phyloP scores from a whole-genome alignment of 202 grass and related monocot genomes.

The Schoenoplectus triqueter region DNA sequence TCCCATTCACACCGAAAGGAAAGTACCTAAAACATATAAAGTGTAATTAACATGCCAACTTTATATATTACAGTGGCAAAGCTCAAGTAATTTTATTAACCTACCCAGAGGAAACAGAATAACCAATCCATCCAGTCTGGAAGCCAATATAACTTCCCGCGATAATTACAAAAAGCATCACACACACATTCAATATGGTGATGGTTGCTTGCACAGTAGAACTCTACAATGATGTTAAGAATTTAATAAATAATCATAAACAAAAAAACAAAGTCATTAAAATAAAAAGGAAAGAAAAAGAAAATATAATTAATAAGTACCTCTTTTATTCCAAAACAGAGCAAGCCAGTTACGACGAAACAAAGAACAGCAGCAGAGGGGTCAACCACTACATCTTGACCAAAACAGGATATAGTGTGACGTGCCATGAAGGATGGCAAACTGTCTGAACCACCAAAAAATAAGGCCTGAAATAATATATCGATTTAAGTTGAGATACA shows the following conservation, averaged over 20 bases:
- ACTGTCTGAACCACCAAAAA: conserved; percentile 87
- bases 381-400: conserved; percentile 63
- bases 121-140: conserved; percentile 92
- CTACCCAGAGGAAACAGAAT: conserved; percentile 85
- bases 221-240: conserved; percentile 64
- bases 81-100: conserved; percentile 18
- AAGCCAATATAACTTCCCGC: conserved; percentile 95
- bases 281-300: conserved; percentile 21
- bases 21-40: conserved; percentile 69
- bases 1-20: conserved; percentile 89
- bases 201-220: conserved; percentile 75
- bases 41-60: conserved; percentile 15
- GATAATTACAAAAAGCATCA: conserved; percentile 97
- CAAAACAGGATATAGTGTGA: conserved; percentile 69
- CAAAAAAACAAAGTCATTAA: not conserved
- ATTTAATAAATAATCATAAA: conserved; percentile 13
- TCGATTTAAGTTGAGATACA: conserved; percentile 26
- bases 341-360: conserved; percentile 63
- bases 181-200: conserved; percentile 84
- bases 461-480: conserved; percentile 59
- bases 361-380: conserved; percentile 83
- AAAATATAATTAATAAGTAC: conserved; percentile 45
- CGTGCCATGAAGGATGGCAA: conserved; percentile 88
- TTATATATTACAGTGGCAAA: conserved; percentile 1
- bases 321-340: conserved; percentile 96